Conservation (phyloP, 345 rosid species). For the Mallotus nudiflorus region DNA sequence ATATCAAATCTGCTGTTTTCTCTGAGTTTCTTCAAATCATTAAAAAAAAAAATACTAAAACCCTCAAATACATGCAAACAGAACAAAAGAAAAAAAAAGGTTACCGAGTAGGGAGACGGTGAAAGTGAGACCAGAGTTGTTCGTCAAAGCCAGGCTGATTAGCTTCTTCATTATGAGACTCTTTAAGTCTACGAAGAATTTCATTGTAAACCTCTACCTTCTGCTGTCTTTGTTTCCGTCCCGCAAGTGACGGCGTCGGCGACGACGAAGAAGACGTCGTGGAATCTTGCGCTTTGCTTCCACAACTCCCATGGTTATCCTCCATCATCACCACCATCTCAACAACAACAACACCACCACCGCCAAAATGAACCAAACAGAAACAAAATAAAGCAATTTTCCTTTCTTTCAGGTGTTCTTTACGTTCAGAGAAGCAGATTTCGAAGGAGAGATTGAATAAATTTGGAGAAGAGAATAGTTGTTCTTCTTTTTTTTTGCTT, state of each 20-base stretch:
- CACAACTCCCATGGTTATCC: conserved; percentile 66
- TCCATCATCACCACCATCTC: conserved; percentile 47
- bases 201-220: conserved; percentile 68
- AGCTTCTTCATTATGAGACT: conserved; percentile 49
- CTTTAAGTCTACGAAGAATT: conserved; percentile 68
- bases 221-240: conserved; percentile 62
- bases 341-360: background rate
- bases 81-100: background rate
- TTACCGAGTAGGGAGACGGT: conserved; percentile 86
- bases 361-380: too few relatives aligned
- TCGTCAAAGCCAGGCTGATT: conserved; percentile 66
- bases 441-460: too few relatives aligned
- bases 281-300: conserved; percentile 44
- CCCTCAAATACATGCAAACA: background rate
- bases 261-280: conserved; percentile 38
- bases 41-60: background rate
- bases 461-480: too few relatives aligned
- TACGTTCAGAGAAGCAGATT: background rate
- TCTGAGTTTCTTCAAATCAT: too few relatives aligned
- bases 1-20: too few relatives aligned
- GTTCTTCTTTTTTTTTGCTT: too few relatives aligned
- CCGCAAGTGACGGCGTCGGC: conserved; percentile 31
- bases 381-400: too few relatives aligned
- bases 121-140: conserved; percentile 91
- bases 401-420: background rate